Base-by-base conservation (phyloP, 106 monocot species). In the Apostasia ramifera region DNA sequence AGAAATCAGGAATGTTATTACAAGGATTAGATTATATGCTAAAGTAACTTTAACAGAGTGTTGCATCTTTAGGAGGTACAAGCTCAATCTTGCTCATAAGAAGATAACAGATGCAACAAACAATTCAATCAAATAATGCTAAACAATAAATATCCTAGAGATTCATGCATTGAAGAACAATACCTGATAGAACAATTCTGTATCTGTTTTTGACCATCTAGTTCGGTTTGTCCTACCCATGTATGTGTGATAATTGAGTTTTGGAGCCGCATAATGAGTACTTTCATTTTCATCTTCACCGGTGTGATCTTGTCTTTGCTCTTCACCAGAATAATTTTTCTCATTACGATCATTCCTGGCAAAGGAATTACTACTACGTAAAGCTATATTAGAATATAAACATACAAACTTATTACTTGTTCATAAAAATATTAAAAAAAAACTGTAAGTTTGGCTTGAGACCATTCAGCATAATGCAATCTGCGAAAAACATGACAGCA, bases 111-210 rank as follows among this genome's bases (percentile, higher is more conserved):
- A 10, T 68, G 42, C 10, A 10, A 54, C 6, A 40, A 51, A 52
- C 13, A 68, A 2, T 40, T 7, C 2, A 54, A 54, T 4, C 0
- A 5, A 66, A 49, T 15, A 66, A 66, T 5, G 47, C 2, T n/a
- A 55, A 56, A 15, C 38, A 5, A 45, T 50, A 48, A 12, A 53
- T 42, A 37, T 40, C 6, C 6, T 2, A 66, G 6, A 13, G 4
- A 68, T 58, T 53, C 5, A 64, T 64, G 67, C 42, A 61, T 45
- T 11, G 11, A 12, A 52, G 15, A 47, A 58, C 41, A 51, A 11
- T 79, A 93, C 93, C 84, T 86, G 69, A 62, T 94, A 94, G 57
- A 94, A 84, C 68, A 81, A 63, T 15, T 84, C 86, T 2, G 86
- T 89, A 5, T 90, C 93, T 38, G 68, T 38, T 70, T 94, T 86